Evolutionary conservation across 78 protist species (phyloP).

Genomic region (Planoprotostelium fungivorum): DNA sequence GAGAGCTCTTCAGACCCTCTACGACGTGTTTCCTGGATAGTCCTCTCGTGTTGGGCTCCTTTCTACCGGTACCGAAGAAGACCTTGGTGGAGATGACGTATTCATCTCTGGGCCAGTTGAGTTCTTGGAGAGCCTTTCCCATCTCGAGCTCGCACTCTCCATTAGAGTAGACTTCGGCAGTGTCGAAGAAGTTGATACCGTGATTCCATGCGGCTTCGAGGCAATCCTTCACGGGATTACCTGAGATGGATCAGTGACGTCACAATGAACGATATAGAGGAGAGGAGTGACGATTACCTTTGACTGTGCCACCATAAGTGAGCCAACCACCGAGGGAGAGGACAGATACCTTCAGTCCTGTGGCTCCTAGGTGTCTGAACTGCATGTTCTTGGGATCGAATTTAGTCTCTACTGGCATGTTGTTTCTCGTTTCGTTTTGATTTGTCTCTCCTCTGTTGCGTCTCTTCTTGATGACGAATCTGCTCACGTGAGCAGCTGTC

Average conservation of each 20-base stretch:
- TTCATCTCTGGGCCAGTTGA: constrained; percentile 9
- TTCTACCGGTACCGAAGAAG: background rate
- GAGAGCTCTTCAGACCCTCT: constrained; percentile 22
- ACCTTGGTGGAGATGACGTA: constrained; percentile 20
- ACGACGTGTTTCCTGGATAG: constrained; percentile 52
- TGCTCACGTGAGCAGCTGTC: no score
- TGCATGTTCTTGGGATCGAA: no score
- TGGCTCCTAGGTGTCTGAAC: constrained; percentile 1
- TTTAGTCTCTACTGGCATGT: background rate
- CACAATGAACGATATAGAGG: no score
- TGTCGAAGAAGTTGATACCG: constrained; percentile 31
- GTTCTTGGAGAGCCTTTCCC: constrained; percentile 1
- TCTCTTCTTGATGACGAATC: no score
- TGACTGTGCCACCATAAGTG: background rate
- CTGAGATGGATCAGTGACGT: background rate
- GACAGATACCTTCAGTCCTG: constrained; percentile 5
- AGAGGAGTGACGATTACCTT: background rate
- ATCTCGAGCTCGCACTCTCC: background rate
- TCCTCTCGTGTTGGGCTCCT: constrained; percentile 30
- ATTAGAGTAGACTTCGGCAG: background rate
- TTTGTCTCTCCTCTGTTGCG: no score
- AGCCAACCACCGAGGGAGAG: constrained; percentile 3
- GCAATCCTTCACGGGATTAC: background rate
- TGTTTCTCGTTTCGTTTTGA: no score
- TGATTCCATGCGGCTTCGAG: background rate